These are phyloP conservation scores for Stevia rebaudiana DNA, from an alignment of 140 eudicot genomes.

Conservation along the genomic window DNA sequence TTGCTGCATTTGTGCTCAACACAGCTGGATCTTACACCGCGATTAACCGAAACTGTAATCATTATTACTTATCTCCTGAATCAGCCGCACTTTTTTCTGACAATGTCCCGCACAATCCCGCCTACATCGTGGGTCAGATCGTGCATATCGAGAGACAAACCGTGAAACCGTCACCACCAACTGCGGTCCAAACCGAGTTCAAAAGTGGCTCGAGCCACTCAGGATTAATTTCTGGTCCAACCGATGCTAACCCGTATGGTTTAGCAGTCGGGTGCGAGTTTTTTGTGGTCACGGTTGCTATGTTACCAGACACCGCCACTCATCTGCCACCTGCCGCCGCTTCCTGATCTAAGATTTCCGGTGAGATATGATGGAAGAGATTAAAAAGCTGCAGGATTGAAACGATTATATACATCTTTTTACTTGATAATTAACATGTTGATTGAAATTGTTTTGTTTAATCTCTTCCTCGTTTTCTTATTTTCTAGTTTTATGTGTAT, in stretches of 20 bases:
- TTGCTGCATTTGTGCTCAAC: slow-evolving; percentile 74
- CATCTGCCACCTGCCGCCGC: slow-evolving; percentile 29
- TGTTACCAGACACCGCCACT: slow-evolving; percentile 65
- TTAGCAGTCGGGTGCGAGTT: slow-evolving; percentile 84
- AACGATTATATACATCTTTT: slow-evolving; percentile 25
- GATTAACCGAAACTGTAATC: slow-evolving; percentile 55
- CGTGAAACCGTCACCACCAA: background rate
- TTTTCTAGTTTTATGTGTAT: slow-evolving; percentile 27
- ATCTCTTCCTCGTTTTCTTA: slow-evolving; percentile 5
- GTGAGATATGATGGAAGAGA: slow-evolving; percentile 39
- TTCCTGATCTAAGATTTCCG: slow-evolving; percentile 32
- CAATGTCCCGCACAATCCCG: slow-evolving; percentile 41
- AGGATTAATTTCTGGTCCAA: no score
- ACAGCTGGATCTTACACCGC: slow-evolving; percentile 61
- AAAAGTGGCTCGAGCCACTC: background rate
- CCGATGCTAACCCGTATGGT: slow-evolving; percentile 71
- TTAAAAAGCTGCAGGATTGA: slow-evolving; percentile 20
- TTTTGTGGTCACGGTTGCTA: slow-evolving; percentile 81
- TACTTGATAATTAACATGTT: slow-evolving; percentile 26
- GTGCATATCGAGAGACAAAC: slow-evolving; percentile 76
- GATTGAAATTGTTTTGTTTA: slow-evolving; percentile 18
- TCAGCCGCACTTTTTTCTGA: slow-evolving; percentile 71
- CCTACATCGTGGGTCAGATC: slow-evolving; percentile 67
- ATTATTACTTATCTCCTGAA: slow-evolving; percentile 68
- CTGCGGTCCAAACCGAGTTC: no score